Percentiles rank a stretch among this genome's conserved stretches.
These are phyloP conservation scores for Fonsecaea nubica DNA, from an alignment of 2,329 filamentous ascomycete genomes.

Conservation along the genomic window DNA sequence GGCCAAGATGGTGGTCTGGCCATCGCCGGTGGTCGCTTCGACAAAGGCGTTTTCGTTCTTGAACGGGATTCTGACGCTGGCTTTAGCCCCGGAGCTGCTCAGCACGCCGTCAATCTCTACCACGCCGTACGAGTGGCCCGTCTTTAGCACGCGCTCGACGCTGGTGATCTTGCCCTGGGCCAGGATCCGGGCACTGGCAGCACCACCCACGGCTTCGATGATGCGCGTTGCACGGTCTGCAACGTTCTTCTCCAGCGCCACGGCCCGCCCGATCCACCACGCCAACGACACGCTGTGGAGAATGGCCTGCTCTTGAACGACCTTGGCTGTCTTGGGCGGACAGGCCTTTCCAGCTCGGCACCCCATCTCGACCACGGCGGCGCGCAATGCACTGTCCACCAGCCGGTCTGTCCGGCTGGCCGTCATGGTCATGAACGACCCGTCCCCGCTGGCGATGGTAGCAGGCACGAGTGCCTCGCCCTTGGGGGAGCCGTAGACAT, in stretches of 20 bases:
- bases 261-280: conserved; percentile 65
- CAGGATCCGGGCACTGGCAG: conserved; percentile 61
- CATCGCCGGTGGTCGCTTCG: background rate
- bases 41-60: conserved; percentile 69
- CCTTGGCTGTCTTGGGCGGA: conserved; percentile 49
- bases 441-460: conserved; percentile 54
- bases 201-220: conserved; percentile 51
- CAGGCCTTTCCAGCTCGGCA: conserved; percentile 52
- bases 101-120: background rate
- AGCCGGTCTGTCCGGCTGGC: conserved; percentile 44
- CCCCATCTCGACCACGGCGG: conserved; percentile 63
- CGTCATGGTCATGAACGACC: conserved; percentile 58
- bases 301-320: conserved; percentile 47
- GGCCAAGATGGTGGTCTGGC: conserved; percentile 50
- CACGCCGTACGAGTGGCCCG: conserved; percentile 58
- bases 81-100: background rate
- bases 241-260: conserved; percentile 52
- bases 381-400: conserved; percentile 55
- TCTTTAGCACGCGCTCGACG: conserved; percentile 61
- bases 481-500: conserved; percentile 26
- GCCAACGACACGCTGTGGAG: conserved; percentile 53
- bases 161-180: conserved; percentile 69
- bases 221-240: conserved; percentile 65
- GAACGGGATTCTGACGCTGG: conserved; percentile 69
- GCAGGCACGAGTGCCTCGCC: conserved; percentile 37